These are phyloP conservation scores for Dictyostelium intermedium DNA, from an alignment of 78 protist species.

Conservation along the genomic window DNA sequence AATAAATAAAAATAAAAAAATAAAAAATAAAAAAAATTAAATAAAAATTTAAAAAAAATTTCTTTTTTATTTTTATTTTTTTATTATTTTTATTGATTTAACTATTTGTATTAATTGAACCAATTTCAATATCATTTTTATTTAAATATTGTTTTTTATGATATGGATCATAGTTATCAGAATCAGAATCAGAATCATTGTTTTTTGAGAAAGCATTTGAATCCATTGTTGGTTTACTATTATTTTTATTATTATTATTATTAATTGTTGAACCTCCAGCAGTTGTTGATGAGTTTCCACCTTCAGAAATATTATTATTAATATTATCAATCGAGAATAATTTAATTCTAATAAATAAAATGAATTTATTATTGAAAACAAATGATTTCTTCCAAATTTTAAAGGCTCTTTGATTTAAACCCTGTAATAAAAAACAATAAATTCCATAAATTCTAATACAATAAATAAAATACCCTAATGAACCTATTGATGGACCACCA, in stretches of 20 bases:
- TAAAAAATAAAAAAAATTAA: too few species aligned
- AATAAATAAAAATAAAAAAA: too few species aligned
- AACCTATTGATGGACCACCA: slow-evolving; percentile 24
- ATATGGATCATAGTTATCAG: neutral
- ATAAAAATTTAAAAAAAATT: too few species aligned
- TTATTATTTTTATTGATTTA: neutral
- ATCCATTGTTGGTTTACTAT: neutral
- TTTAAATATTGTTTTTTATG: neutral
- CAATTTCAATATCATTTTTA: neutral
- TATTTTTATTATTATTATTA: neutral
- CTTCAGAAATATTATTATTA: neutral
- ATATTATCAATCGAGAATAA: neutral
- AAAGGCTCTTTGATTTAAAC: slow-evolving; percentile 7
- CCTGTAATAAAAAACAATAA: slow-evolving; percentile 30
- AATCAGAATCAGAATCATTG: neutral
- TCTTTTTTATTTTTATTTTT: too few species aligned
- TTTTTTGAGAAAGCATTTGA: neutral
- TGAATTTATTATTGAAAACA: slow-evolving; percentile 15
- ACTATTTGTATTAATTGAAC: neutral
- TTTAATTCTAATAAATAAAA: neutral
- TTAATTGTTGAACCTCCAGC: neutral
- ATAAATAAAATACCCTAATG: slow-evolving; percentile 25
- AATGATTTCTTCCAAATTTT: slow-evolving; percentile 39
- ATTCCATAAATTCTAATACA: slow-evolving; percentile 47
- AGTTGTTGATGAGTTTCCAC: neutral